Percentiles rank a stretch among this genome's conserved stretches.
Conservation (phyloP, 345 rosid species). For the Dovyalis caffra region DNA sequence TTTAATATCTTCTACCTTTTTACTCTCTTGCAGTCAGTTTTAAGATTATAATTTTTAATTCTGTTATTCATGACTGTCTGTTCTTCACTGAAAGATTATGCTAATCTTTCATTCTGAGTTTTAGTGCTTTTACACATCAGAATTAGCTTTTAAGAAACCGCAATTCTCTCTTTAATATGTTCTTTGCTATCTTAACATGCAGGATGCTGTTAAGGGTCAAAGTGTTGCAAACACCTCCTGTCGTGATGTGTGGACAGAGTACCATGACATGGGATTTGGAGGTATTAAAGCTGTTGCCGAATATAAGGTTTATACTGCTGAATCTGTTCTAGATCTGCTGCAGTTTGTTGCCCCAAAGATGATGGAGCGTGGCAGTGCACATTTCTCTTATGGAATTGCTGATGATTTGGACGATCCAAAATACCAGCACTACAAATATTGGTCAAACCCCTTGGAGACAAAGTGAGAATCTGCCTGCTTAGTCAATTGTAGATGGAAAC, state of each 20-base stretch:
- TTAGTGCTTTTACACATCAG: neutral
- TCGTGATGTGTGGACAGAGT: constrained; percentile 89
- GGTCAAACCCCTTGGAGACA: constrained; percentile 97
- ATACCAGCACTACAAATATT: constrained; percentile 71
- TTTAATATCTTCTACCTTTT: neutral
- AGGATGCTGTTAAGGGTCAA: constrained; percentile 81
- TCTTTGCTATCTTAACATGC: constrained; percentile 20
- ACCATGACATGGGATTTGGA: constrained; percentile 85
- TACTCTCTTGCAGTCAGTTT: neutral
- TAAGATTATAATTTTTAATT: neutral
- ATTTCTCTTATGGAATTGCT: constrained; percentile 92
- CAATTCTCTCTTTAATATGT: neutral
- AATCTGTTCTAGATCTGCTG: constrained; percentile 62
- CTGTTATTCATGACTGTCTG: constrained; percentile 3
- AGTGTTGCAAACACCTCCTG: constrained; percentile 67
- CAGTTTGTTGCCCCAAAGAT: constrained; percentile 87
- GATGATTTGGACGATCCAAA: constrained; percentile 88
- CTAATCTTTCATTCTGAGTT: neutral
- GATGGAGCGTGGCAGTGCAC: constrained; percentile 85
- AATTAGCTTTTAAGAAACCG: neutral
- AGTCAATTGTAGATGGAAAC: neutral
- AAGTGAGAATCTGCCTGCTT: constrained; percentile 46
- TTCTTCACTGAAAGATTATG: neutral
- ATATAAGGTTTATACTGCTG: constrained; percentile 77
- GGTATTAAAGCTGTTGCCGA: constrained; percentile 84